Conservation (phyloP, 441 rosid species). For the Gossypium schwendimanii region DNA sequence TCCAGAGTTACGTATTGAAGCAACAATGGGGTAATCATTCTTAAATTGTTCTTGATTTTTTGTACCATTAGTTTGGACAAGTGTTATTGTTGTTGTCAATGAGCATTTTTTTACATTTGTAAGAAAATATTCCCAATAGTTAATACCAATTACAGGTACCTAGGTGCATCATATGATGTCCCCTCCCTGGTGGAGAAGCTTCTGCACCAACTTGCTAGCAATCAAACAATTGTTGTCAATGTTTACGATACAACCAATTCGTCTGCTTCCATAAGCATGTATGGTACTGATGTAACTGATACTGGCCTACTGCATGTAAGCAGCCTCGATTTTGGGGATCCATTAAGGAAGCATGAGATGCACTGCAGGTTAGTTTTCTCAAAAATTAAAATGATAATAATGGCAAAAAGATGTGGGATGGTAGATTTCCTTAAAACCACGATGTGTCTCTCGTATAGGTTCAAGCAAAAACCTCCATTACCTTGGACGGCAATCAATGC, state of each 20-base stretch:
- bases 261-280: conserved; percentile 65
- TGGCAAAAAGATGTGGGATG: conserved; percentile 2
- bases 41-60: conserved; percentile 10
- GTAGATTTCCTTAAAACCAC: conserved; percentile 16
- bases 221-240: conserved; percentile 79
- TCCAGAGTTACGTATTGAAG: conserved; percentile 59
- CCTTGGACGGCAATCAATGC: conserved; percentile 78
- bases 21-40: conserved; percentile 65
- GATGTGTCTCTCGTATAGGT: conserved; percentile 36
- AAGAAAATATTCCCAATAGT: conserved; percentile 12
- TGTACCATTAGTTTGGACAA: neutral
- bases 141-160: conserved; percentile 43
- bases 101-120: neutral
- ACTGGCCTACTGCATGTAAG: conserved; percentile 55
- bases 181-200: conserved; percentile 96
- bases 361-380: conserved; percentile 68
- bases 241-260: conserved; percentile 82
- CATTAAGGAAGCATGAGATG: conserved; percentile 83
- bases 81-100: neutral
- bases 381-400: neutral
- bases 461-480: conserved; percentile 63
- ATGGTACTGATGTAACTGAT: conserved; percentile 66
- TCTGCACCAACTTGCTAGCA: conserved; percentile 92
- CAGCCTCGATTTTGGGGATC: conserved; percentile 89
- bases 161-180: conserved; percentile 93